Conservation (phyloP, 257 asterid species). For the Thymus mandschuricus region DNA sequence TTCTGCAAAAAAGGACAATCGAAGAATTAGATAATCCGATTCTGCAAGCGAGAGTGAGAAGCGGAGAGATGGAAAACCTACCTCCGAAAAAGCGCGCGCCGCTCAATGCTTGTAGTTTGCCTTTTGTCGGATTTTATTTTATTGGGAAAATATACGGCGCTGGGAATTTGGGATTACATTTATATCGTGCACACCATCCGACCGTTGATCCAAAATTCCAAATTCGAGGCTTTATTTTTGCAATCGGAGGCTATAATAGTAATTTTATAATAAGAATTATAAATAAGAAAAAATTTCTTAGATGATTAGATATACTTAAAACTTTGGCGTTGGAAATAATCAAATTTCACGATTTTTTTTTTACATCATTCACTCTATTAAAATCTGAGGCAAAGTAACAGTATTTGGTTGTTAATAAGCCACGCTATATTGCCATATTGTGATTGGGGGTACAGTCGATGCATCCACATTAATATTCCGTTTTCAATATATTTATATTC, state of each 20-base stretch:
- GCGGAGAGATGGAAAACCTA: background rate
- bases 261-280: too few species aligned
- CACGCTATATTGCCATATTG: background rate
- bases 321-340: too few species aligned
- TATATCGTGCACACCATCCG: too few species aligned
- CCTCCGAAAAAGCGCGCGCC: conserved; percentile 6
- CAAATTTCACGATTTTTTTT: too few species aligned
- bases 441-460: too few species aligned
- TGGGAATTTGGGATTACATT: background rate
- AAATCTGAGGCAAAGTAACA: background rate
- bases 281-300: too few species aligned
- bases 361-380: background rate
- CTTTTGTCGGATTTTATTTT: background rate
- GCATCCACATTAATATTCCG: too few species aligned
- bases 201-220: too few species aligned
- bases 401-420: background rate
- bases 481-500: too few species aligned
- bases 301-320: background rate
- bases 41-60: background rate
- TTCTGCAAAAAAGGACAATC: background rate
- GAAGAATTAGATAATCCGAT: background rate
- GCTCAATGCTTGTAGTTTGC: background rate
- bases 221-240: too few species aligned
- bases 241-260: too few species aligned
- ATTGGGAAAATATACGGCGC: background rate